Evolutionary conservation across 371 early-diverging fungal species (phyloP).

Genomic region (Hamiltosporidium magnivora): DNA sequence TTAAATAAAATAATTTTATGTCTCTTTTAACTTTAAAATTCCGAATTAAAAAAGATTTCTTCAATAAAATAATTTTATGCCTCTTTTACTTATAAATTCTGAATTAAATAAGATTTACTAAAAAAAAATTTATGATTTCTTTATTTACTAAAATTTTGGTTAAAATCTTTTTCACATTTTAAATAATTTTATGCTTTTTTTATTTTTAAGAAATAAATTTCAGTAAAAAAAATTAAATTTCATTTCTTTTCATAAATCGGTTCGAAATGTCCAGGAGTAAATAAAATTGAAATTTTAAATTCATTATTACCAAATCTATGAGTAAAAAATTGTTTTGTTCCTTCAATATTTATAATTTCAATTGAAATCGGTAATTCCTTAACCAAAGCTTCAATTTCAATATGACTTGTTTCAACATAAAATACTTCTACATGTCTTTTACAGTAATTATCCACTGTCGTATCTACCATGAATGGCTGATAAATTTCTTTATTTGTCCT

Average conservation of each 20-base stretch:
- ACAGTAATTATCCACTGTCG: slow-evolving; percentile 22
- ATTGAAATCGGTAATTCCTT: slow-evolving; percentile 7
- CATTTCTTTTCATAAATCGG: not conserved
- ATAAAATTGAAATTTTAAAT: slow-evolving; percentile 3
- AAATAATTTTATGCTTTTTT: too few species aligned
- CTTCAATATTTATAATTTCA: slow-evolving; percentile 13
- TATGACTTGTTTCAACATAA: slow-evolving; percentile 15
- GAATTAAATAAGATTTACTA: too few species aligned
- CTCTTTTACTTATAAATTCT: too few species aligned
- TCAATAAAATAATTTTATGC: too few species aligned
- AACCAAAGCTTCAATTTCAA: slow-evolving; percentile 21
- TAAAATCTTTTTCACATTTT: too few species aligned
- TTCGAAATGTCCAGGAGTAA: slow-evolving; percentile 26
- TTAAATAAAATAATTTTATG: too few species aligned
- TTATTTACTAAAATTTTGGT: too few species aligned
- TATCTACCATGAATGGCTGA: slow-evolving; percentile 12
- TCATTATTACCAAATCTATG: slow-evolving; percentile 5
- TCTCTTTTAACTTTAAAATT: too few species aligned
- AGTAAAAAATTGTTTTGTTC: not conserved
- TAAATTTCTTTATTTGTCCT: slow-evolving; percentile 13
- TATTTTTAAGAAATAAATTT: too few species aligned
- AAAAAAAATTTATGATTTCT: too few species aligned
- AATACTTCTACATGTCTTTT: slow-evolving; percentile 19
- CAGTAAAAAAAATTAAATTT: too few species aligned
- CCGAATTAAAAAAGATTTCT: too few species aligned